These are phyloP conservation scores for Spiraea crenata DNA, from an alignment of 331 rosid genomes.

Conservation along the genomic window DNA sequence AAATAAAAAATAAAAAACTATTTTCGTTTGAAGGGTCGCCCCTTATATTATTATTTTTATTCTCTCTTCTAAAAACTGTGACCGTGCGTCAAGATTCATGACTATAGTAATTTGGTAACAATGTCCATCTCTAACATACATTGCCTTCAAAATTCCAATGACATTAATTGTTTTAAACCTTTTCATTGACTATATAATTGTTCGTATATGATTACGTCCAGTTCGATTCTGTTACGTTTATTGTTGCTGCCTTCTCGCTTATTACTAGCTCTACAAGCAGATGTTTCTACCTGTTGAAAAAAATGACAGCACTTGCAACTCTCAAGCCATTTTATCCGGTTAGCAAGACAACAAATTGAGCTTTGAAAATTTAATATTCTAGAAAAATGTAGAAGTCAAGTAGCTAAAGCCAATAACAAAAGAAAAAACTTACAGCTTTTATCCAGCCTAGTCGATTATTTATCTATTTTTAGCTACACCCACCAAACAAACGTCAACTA, in stretches of 20 bases:
- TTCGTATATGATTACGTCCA: neutral
- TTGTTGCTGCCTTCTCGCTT: neutral
- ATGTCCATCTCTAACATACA: no score
- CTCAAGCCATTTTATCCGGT: neutral
- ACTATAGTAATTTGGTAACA: no score
- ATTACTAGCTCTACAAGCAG: neutral
- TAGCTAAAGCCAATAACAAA: no score
- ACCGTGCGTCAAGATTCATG: no score
- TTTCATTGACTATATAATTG: no score
- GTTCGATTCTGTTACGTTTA: neutral
- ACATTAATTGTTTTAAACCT: no score
- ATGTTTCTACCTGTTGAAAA: neutral
- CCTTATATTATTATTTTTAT: no score
- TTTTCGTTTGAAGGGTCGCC: no score
- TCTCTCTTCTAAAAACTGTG: no score
- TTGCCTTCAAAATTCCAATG: no score
- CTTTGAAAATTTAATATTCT: neutral
- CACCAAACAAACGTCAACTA: conserved; percentile 8
- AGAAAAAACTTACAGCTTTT: neutral
- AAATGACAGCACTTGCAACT: no score
- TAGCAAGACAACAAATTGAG: conserved; percentile 7
- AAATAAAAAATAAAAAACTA: no score
- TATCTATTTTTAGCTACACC: conserved; percentile 28
- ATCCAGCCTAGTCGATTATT: neutral
- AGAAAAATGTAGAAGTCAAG: neutral